phyloP scores from a whole-genome alignment of 176 grass and related monocot species.

The Avena insularis region DNA sequence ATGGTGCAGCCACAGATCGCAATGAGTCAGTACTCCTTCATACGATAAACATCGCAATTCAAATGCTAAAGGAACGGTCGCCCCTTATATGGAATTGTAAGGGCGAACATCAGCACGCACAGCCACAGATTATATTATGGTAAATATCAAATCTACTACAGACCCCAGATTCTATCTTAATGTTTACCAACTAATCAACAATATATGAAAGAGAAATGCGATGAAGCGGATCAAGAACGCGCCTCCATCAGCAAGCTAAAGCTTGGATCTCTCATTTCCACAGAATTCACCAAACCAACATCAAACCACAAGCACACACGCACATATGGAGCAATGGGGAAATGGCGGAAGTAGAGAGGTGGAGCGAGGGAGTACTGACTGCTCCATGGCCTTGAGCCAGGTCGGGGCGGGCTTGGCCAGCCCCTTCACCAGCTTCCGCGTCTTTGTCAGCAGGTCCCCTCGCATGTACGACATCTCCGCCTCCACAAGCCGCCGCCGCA shows the following conservation, averaged over 20 bases:
- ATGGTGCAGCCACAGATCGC: background rate
- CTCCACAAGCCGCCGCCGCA: background rate
- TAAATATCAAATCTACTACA: background rate
- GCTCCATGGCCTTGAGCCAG: constrained; percentile 98
- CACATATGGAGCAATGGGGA: background rate
- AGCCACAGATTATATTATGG: background rate
- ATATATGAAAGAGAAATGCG: background rate
- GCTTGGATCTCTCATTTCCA: background rate
- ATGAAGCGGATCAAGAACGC: background rate
- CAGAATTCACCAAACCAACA: background rate
- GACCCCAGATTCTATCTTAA: background rate
- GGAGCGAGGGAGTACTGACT: constrained; percentile 37
- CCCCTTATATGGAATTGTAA: background rate
- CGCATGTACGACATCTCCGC: constrained; percentile 87
- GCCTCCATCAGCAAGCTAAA: background rate
- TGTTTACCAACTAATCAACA: background rate
- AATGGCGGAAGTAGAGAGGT: background rate
- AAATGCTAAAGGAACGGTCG: background rate
- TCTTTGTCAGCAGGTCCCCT: constrained; percentile 69
- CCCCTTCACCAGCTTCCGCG: constrained; percentile 85
- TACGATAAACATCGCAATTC: background rate
- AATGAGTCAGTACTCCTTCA: background rate
- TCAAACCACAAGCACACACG: background rate
- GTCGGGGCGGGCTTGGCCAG: constrained; percentile 61
- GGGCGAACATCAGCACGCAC: background rate